Evolutionary conservation across 164 flowering plant species (phyloP).

Genomic region (Nymphaea thermarum): DNA sequence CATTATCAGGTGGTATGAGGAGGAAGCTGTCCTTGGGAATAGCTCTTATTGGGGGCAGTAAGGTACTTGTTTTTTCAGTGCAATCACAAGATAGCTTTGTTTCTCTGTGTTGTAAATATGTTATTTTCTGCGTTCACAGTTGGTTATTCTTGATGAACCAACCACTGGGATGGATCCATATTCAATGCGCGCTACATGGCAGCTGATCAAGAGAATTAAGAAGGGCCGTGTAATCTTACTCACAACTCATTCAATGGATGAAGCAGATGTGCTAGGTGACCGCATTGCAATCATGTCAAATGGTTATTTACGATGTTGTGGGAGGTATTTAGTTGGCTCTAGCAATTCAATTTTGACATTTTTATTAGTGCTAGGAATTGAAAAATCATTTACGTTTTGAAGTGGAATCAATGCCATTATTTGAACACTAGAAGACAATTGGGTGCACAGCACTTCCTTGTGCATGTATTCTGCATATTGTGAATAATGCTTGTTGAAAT

Average conservation of each 20-base stretch:
- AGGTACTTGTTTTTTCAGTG: constrained; percentile 31
- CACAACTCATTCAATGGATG: constrained; percentile 99
- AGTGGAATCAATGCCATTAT: no score
- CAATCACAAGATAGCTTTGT: background rate
- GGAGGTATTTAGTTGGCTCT: constrained; percentile 40
- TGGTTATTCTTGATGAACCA: constrained; percentile 95
- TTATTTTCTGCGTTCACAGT: constrained; percentile 24
- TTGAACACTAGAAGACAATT: no score
- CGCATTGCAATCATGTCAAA: constrained; percentile 98
- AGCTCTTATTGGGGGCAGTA: constrained; percentile 89
- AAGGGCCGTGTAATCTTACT: constrained; percentile 87
- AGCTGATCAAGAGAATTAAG: constrained; percentile 71
- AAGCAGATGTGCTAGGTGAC: constrained; percentile 95
- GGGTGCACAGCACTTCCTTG: no score
- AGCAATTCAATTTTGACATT: background rate
- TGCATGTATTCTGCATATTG: no score
- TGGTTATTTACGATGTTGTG: constrained; percentile 95
- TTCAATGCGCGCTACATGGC: constrained; percentile 99
- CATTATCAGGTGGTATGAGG: constrained; percentile 98
- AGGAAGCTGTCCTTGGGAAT: constrained; percentile 92
- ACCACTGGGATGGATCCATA: constrained; percentile 99
- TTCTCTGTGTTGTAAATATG: background rate
- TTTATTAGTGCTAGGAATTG: background rate
- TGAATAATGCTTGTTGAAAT: no score
- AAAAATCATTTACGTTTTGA: no score